phyloP scores from a whole-genome alignment of 2,329 filamentous ascomycete genomes.

The Nemania bipapillata region DNA sequence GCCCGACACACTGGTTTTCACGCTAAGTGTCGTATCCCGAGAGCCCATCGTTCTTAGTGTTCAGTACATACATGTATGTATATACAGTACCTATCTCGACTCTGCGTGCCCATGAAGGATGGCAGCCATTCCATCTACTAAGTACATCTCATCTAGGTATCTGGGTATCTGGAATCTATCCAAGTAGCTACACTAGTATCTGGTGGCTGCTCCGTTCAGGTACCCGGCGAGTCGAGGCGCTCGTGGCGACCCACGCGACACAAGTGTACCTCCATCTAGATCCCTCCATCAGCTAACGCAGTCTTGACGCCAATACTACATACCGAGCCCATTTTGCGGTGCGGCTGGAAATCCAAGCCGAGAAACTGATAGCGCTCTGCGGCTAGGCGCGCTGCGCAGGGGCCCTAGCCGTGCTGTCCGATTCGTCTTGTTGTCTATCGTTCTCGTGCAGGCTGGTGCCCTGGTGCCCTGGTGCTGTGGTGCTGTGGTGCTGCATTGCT shows the following conservation, averaged over 20 bases:
- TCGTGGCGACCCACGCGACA: slow-evolving; percentile 31
- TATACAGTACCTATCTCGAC: no score
- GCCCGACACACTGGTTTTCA: neutral
- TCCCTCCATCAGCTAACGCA: slow-evolving; percentile 35
- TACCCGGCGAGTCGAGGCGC: slow-evolving; percentile 28
- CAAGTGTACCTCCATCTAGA: slow-evolving; percentile 26
- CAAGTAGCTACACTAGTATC: neutral
- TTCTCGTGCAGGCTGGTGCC: neutral
- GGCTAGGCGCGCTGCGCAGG: slow-evolving; percentile 28
- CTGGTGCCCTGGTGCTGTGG: neutral
- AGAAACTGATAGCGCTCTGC: slow-evolving; percentile 40
- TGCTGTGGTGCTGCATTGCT: neutral
- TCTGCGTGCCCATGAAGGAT: neutral
- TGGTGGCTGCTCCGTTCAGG: slow-evolving; percentile 18
- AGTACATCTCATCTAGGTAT: neutral
- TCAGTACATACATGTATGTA: no score
- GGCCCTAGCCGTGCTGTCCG: slow-evolving; percentile 27
- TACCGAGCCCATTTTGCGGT: slow-evolving; percentile 30
- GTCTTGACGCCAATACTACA: slow-evolving; percentile 33
- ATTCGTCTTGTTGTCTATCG: neutral
- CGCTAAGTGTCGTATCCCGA: neutral
- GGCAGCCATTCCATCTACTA: neutral
- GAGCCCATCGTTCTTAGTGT: neutral
- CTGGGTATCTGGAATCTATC: neutral
- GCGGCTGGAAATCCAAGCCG: slow-evolving; percentile 37